A percentile compares a stretch with the other conserved stretches of the same genome.
Conservation (phyloP, 305 asterid species). For the Vinca major region DNA sequence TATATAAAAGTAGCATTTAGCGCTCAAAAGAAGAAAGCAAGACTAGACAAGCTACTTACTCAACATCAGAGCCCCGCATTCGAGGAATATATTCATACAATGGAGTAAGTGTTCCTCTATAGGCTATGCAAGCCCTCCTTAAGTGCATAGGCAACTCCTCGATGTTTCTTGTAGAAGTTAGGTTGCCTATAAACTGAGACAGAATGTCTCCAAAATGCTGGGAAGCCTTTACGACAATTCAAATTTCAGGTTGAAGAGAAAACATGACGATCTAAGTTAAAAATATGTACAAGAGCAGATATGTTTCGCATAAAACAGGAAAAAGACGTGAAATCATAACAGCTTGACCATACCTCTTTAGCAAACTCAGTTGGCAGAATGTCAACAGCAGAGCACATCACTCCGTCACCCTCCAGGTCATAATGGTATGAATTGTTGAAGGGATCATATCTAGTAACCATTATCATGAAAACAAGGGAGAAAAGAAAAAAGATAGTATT, state of each 20-base stretch:
- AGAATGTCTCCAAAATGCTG: constrained; percentile 87
- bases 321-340: neutral
- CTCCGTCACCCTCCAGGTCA: constrained; percentile 74
- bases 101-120: constrained; percentile 58
- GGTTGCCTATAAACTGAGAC: constrained; percentile 58
- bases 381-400: constrained; percentile 84
- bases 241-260: constrained; percentile 8
- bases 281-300: neutral
- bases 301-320: neutral
- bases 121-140: constrained; percentile 73
- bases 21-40: constrained; percentile 9
- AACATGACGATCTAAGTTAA: neutral
- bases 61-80: constrained; percentile 68
- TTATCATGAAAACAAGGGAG: neutral
- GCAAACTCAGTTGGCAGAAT: constrained; percentile 97
- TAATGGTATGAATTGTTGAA: constrained; percentile 53
- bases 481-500: neutral
- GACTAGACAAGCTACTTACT: constrained; percentile 41
- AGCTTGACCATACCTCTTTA: constrained; percentile 48
- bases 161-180: constrained; percentile 52
- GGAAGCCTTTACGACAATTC: constrained; percentile 54
- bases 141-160: constrained; percentile 61
- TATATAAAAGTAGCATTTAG: neutral
- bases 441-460: constrained; percentile 61
- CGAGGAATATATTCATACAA: constrained; percentile 74